phyloP scores from a whole-genome alignment of 2,329 filamentous ascomycete genomes.

The Aspergillus pseudoviridinutans region DNA sequence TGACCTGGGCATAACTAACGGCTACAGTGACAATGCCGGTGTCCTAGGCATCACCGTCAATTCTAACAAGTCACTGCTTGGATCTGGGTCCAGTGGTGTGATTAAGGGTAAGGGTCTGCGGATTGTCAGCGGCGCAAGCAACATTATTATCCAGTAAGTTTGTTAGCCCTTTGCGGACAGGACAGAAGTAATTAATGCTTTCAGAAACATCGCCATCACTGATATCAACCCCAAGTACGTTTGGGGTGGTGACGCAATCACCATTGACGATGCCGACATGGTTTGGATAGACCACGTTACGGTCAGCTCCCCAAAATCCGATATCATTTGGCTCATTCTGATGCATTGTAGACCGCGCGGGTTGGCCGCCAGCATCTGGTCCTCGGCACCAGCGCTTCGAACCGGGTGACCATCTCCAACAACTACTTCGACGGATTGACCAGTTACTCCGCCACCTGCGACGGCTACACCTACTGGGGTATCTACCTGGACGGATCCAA shows the following conservation, averaged over 20 bases:
- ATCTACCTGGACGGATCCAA: constrained; percentile 54
- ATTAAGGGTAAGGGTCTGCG: constrained; percentile 58
- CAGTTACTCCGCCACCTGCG: constrained; percentile 54
- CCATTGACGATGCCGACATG: constrained; percentile 42
- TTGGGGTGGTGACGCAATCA: constrained; percentile 59
- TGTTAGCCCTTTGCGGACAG: neutral
- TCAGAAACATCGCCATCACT: constrained; percentile 50
- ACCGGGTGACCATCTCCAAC: constrained; percentile 59
- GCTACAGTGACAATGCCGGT: constrained; percentile 48
- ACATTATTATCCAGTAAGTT: constrained; percentile 54
- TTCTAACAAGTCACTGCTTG: constrained; percentile 57
- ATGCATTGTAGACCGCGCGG: constrained; percentile 44
- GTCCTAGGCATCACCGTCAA: constrained; percentile 49
- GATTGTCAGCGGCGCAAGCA: constrained; percentile 45
- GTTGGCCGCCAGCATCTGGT: constrained; percentile 60
- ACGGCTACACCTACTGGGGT: constrained; percentile 59
- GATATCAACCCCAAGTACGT: constrained; percentile 56
- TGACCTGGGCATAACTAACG: neutral
- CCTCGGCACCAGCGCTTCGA: constrained; percentile 50
- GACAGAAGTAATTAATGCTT: neutral
- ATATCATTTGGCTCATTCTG: neutral
- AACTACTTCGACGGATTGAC: constrained; percentile 54
- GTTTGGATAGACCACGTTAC: constrained; percentile 52
- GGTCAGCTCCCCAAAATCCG: constrained; percentile 2
- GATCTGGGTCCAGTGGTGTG: constrained; percentile 50